Conservation (phyloP, 2,329 filamentous ascomycete species). For the Coniochaeta sp. region DNA sequence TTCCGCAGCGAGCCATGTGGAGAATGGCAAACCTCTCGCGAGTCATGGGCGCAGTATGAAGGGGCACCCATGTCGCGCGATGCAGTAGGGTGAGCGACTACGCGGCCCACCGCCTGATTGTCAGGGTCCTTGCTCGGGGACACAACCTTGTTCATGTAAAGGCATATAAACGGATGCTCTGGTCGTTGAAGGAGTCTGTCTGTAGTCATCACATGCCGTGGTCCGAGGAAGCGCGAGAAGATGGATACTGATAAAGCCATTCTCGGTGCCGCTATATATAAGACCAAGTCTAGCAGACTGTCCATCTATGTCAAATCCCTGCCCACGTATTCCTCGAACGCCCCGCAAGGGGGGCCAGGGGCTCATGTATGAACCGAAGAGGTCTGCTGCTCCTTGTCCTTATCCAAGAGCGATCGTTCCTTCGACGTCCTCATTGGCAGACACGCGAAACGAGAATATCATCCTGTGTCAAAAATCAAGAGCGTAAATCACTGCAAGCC, state of each 20-base stretch:
- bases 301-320: not conserved
- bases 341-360: not conserved
- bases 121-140: not conserved
- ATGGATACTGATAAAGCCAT: conserved; percentile 1
- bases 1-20: not conserved
- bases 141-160: not conserved
- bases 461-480: not conserved
- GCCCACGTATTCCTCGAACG: not conserved
- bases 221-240: not conserved
- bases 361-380: not conserved
- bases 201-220: not conserved
- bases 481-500: not conserved
- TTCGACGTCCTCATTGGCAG: not conserved
- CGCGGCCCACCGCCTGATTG: not conserved
- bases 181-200: not conserved
- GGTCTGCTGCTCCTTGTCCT: not conserved
- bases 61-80: not conserved
- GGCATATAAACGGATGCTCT: not conserved
- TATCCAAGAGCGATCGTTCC: not conserved
- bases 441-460: not conserved
- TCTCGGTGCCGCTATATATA: not conserved
- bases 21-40: not conserved
- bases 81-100: not conserved
- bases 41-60: not conserved
- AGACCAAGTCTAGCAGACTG: not conserved